Evolutionary conservation across 1,284 basidiomycete species (phyloP).

Genomic region (Meripilus lineatus): DNA sequence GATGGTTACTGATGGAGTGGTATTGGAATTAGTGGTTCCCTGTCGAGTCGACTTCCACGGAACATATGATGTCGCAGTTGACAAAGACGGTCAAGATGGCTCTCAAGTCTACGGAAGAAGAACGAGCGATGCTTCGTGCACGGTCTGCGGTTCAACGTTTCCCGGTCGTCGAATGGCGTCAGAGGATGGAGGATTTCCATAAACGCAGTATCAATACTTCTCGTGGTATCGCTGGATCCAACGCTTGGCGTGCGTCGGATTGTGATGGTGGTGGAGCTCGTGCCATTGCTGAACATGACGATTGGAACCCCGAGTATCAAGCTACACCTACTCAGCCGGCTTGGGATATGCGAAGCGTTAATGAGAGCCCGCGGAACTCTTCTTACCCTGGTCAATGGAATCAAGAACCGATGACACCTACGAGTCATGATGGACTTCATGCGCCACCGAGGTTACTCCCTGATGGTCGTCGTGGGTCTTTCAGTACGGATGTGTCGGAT

Average conservation of each 20-base stretch:
- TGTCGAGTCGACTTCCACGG: slow-evolving; percentile 85
- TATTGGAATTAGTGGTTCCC: slow-evolving; percentile 98
- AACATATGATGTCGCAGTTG: slow-evolving; percentile 92
- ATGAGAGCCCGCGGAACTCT: slow-evolving; percentile 26
- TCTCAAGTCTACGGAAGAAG: slow-evolving; percentile 84
- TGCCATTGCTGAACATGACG: slow-evolving; percentile 42
- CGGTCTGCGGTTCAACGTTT: slow-evolving; percentile 91
- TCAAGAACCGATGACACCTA: slow-evolving; percentile 49
- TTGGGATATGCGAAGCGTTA: slow-evolving; percentile 45
- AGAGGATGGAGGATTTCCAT: slow-evolving; percentile 92
- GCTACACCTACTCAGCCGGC: slow-evolving; percentile 47
- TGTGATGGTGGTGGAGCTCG: slow-evolving; percentile 49
- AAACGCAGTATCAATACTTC: slow-evolving; percentile 74
- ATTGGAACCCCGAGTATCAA: slow-evolving; percentile 52
- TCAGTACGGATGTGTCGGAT: slow-evolving; percentile 45
- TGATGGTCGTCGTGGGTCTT: slow-evolving; percentile 39
- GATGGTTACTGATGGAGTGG: too few relatives aligned
- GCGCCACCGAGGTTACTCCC: slow-evolving; percentile 29
- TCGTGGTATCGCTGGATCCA: slow-evolving; percentile 59
- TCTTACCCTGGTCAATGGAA: slow-evolving; percentile 49
- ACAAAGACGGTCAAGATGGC: slow-evolving; percentile 93
- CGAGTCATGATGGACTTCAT: slow-evolving; percentile 28
- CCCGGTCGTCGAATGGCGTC: slow-evolving; percentile 95
- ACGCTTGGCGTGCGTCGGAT: slow-evolving; percentile 77
- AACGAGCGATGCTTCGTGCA: slow-evolving; percentile 86